A percentile compares a stretch with the other conserved stretches of the same genome.
phyloP scores from a whole-genome alignment of 2,329 filamentous ascomycete genomes.

The Colletotrichum brevisporum region DNA sequence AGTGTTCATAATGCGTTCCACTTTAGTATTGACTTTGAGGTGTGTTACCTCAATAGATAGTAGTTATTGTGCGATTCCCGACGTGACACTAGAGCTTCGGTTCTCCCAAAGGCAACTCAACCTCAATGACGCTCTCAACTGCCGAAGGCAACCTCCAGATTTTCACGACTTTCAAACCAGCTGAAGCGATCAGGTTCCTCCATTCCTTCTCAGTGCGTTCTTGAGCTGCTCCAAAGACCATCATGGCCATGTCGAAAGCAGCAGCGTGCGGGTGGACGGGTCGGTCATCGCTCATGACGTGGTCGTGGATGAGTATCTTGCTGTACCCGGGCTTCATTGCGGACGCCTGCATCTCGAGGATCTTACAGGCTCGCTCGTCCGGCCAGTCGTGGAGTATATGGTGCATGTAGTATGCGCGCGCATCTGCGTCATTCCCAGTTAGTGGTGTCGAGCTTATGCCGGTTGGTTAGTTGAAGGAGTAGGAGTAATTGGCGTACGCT shows the following conservation, averaged over 20 bases:
- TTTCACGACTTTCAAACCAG: constrained; percentile 26
- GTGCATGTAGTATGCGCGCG: constrained; percentile 67
- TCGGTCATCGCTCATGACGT: constrained; percentile 51
- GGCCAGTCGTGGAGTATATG: constrained; percentile 71
- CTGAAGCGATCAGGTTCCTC: constrained; percentile 9
- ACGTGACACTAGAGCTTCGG: constrained; percentile 49
- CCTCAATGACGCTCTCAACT: constrained; percentile 15
- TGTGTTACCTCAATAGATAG: no score
- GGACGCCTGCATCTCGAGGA: constrained; percentile 58
- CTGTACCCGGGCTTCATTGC: constrained; percentile 59
- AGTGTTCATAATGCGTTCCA: constrained; percentile 5
- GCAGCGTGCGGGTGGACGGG: constrained; percentile 31
- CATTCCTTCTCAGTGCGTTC: constrained; percentile 30
- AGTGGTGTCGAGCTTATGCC: neutral
- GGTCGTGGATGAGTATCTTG: constrained; percentile 55
- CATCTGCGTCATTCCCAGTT: constrained; percentile 40
- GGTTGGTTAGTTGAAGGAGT: no score
- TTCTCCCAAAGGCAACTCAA: neutral
- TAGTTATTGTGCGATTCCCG: no score
- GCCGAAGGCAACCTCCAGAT: constrained; percentile 19
- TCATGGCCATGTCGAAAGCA: constrained; percentile 14
- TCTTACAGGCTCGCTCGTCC: constrained; percentile 56
- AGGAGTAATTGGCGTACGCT: constrained; percentile 9
- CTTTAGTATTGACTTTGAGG: neutral
- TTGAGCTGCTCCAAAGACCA: constrained; percentile 9